Conservation (phyloP, 2,329 filamentous ascomycete genomes). For the Emergomyces pasteurianus region DNA sequence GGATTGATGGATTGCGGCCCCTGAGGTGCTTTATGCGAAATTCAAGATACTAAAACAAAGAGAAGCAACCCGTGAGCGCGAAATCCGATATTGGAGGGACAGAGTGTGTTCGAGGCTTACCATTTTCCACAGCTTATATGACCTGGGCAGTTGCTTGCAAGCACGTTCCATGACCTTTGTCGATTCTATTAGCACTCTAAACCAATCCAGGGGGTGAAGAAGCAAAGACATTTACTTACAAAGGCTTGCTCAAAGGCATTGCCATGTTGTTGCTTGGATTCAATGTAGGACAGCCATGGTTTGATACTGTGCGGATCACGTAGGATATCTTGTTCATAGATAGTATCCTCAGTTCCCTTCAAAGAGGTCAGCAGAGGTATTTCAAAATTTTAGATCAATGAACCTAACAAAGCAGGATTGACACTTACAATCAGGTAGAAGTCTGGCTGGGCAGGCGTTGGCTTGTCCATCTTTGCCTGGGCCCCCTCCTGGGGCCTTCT, state of each 20-base stretch:
- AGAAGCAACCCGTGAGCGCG: constrained; percentile 5
- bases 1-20: constrained; percentile 70
- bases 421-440: constrained; percentile 35
- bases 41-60: constrained; percentile 57
- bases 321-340: constrained; percentile 93
- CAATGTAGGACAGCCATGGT: constrained; percentile 90
- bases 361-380: constrained; percentile 32
- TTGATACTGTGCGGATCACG: constrained; percentile 76
- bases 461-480: constrained; percentile 32
- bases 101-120: constrained; percentile 31
- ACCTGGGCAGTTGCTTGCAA: constrained; percentile 77
- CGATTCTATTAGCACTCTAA: background rate
- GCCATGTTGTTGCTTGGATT: constrained; percentile 81
- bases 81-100: background rate
- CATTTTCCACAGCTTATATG: constrained; percentile 98
- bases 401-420: constrained; percentile 1
- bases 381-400: constrained; percentile 46
- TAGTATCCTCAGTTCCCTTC: constrained; percentile 73
- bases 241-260: constrained; percentile 74
- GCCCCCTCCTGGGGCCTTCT: constrained; percentile 31
- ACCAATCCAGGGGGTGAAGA: background rate
- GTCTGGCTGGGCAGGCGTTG: constrained; percentile 30
- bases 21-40: constrained; percentile 72
- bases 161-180: constrained; percentile 69
- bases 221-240: constrained; percentile 27